These are phyloP conservation scores for Speleostelium caveatum DNA, from an alignment of 78 protist genomes.

Conservation along the genomic window DNA sequence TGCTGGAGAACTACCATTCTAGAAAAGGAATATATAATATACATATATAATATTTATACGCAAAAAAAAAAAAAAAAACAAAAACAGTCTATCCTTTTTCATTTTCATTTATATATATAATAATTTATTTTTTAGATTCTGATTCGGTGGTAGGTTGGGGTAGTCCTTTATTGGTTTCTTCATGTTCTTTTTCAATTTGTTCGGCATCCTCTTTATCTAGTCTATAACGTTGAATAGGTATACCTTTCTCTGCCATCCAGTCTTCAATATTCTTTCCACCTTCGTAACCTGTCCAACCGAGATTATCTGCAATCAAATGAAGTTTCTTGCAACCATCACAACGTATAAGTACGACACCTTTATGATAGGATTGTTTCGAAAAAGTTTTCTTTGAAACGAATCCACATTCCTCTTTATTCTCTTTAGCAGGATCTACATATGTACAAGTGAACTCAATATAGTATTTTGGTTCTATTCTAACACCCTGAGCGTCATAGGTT, in stretches of 20 bases:
- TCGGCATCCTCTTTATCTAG: constrained; percentile 5
- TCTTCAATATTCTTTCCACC: constrained; percentile 67
- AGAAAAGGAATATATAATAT: not conserved
- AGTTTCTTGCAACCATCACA: constrained; percentile 71
- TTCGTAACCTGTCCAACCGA: constrained; percentile 66
- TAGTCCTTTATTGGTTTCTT: not conserved
- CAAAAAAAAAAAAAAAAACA: constrained; percentile 1
- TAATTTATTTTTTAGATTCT: not conserved
- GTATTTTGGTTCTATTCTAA: constrained; percentile 56
- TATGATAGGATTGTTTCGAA: constrained; percentile 75
- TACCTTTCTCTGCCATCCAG: constrained; percentile 51
- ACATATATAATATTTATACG: no score
- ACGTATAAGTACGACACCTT: constrained; percentile 62
- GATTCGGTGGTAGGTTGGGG: not conserved
- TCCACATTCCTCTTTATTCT: constrained; percentile 56
- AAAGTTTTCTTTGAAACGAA: constrained; percentile 55
- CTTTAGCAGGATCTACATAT: constrained; percentile 15
- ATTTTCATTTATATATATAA: not conserved
- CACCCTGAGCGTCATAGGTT: constrained; percentile 1
- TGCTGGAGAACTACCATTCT: constrained; percentile 75
- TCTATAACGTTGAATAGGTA: constrained; percentile 29
- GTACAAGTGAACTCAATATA: constrained; percentile 75
- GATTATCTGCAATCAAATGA: constrained; percentile 69
- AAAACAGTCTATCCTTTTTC: not conserved
- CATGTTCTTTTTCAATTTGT: not conserved